phyloP scores from a whole-genome alignment of 1,284 basidiomycete genomes.

The Ceratorhiza oryzae-sativae region DNA sequence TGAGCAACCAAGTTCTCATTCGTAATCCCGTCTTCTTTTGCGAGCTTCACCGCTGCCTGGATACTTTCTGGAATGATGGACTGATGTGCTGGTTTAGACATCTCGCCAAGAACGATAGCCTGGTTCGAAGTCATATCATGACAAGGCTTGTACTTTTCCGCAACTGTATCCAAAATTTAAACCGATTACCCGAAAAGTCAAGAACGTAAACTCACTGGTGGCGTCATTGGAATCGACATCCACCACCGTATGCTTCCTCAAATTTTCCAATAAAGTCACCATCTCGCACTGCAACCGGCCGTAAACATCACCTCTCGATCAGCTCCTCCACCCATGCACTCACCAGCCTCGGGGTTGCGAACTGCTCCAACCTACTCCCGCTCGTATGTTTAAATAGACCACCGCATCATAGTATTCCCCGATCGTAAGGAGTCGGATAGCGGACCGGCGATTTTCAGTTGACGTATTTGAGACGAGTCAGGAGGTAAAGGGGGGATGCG shows the following conservation, averaged over 20 bases:
- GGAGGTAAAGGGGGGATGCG: not conserved
- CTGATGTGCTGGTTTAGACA: constrained; percentile 43
- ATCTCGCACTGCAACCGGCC: not conserved
- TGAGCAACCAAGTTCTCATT: constrained; percentile 41
- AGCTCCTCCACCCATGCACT: too few species aligned
- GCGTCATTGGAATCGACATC: constrained; percentile 43
- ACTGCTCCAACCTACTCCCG: not conserved
- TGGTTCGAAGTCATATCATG: constrained; percentile 45
- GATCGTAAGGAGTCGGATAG: not conserved
- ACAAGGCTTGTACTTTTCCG: constrained; percentile 41
- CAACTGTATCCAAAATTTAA: constrained; percentile 38
- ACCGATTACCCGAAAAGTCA: not conserved
- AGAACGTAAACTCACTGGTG: constrained; percentile 17
- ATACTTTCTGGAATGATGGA: constrained; percentile 41
- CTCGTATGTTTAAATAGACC: not conserved
- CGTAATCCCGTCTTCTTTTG: constrained; percentile 39
- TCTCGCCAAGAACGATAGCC: constrained; percentile 44
- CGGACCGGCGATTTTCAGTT: constrained; percentile 12
- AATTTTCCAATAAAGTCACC: constrained; percentile 41
- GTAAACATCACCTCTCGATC: too few species aligned
- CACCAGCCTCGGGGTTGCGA: not conserved
- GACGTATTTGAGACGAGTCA: not conserved
- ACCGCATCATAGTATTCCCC: not conserved
- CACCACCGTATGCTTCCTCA: constrained; percentile 42
- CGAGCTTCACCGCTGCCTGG: constrained; percentile 40